Conservation (phyloP, 768 basidiomycete species). For the Candolleomyces aberdarensis region DNA sequence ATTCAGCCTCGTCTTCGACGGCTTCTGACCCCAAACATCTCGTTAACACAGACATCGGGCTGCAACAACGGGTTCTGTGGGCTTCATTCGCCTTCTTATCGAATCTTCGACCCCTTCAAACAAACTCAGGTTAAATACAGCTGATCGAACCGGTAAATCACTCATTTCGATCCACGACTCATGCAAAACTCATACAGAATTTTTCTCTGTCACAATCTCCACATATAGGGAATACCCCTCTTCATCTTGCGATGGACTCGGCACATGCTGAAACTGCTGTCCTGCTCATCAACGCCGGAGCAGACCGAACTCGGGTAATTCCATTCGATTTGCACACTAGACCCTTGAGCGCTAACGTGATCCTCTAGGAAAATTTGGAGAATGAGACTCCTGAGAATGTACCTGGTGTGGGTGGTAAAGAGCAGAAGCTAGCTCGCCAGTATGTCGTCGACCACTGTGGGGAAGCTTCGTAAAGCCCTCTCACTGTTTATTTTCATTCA, state of each 20-base stretch:
- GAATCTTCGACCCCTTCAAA: constrained; percentile 71
- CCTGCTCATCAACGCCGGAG: constrained; percentile 89
- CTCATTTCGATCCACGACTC: constrained; percentile 17
- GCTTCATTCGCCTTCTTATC: constrained; percentile 84
- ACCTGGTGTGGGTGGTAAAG: constrained; percentile 84
- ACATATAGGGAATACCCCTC: constrained; percentile 81
- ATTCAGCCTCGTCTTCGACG: constrained; percentile 17
- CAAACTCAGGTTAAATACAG: constrained; percentile 84
- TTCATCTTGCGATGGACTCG: constrained; percentile 97
- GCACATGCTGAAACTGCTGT: constrained; percentile 92
- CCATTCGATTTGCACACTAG: constrained; percentile 1
- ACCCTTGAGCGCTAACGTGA: constrained; percentile 10
- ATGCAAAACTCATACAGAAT: constrained; percentile 12
- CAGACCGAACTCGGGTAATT: constrained; percentile 84
- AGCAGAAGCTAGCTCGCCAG: constrained; percentile 75
- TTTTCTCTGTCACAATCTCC: constrained; percentile 13
- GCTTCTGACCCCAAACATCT: constrained; percentile 14
- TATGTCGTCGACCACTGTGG: constrained; percentile 80
- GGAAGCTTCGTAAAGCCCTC: constrained; percentile 31
- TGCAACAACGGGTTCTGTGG: constrained; percentile 90
- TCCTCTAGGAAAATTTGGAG: constrained; percentile 73
- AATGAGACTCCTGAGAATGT: constrained; percentile 85
- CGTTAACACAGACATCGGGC: constrained; percentile 75
- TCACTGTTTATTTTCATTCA: background rate
- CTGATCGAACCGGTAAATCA: constrained; percentile 68